Evolutionary conservation across 305 asterid genomes (phyloP).

Genomic region (Ruellia speciosa): DNA sequence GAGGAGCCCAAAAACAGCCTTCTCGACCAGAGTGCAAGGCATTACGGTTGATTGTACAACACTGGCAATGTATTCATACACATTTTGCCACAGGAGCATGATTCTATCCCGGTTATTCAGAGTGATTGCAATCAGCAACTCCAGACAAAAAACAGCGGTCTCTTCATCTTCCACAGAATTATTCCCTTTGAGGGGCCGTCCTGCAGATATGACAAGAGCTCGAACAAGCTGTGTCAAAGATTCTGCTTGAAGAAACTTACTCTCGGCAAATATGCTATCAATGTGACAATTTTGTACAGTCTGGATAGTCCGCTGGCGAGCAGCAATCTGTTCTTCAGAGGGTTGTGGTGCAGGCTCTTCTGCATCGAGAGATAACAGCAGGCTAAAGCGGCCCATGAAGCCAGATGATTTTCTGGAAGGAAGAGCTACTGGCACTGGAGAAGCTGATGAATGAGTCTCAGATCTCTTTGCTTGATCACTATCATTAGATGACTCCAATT

Average conservation of each 20-base stretch:
- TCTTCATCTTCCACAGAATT: slow-evolving; percentile 53
- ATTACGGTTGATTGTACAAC: slow-evolving; percentile 72
- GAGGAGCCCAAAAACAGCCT: slow-evolving; percentile 87
- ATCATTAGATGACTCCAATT: slow-evolving; percentile 45
- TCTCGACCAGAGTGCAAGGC: slow-evolving; percentile 88
- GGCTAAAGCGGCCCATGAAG: slow-evolving; percentile 79
- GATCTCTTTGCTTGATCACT: slow-evolving; percentile 35
- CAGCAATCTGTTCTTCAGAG: slow-evolving; percentile 75
- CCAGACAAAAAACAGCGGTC: slow-evolving; percentile 79
- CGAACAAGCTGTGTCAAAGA: slow-evolving; percentile 74
- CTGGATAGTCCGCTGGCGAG: slow-evolving; percentile 64
- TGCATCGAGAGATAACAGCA: slow-evolving; percentile 64
- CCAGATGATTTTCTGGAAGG: slow-evolving; percentile 73
- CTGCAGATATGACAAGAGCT: slow-evolving; percentile 67
- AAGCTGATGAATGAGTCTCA: slow-evolving; percentile 35
- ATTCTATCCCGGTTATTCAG: slow-evolving; percentile 83
- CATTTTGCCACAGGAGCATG: slow-evolving; percentile 86
- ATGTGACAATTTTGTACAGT: slow-evolving; percentile 71
- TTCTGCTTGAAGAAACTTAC: slow-evolving; percentile 85
- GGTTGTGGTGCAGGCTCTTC: slow-evolving; percentile 81
- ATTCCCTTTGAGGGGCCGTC: slow-evolving; percentile 51
- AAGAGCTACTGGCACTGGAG: slow-evolving; percentile 35
- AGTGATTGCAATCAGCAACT: slow-evolving; percentile 78
- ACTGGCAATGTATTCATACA: slow-evolving; percentile 75
- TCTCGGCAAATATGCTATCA: slow-evolving; percentile 80